Percentiles rank a stretch among this genome's conserved stretches.
These are phyloP conservation scores for Ulmus americana DNA, from an alignment of 331 rosid species.

Conservation along the genomic window DNA sequence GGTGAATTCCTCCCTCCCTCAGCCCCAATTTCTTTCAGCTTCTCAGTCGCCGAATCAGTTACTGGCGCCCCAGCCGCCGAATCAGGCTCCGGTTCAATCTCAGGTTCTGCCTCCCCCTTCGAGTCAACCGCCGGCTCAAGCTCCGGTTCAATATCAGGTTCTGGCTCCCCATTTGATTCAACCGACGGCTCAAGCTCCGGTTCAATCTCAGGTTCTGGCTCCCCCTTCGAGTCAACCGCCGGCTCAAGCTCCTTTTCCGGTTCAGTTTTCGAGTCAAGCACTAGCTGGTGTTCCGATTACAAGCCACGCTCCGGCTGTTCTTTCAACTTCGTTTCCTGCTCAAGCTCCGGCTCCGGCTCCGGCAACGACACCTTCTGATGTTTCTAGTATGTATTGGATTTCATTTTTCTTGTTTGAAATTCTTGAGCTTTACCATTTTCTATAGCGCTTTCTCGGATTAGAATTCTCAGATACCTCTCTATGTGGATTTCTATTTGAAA, in stretches of 20 bases:
- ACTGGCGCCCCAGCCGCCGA: too few relatives aligned
- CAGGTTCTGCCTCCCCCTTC: too few relatives aligned
- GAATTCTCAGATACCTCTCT: too few relatives aligned
- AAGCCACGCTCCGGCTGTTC: background rate
- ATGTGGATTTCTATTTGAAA: too few relatives aligned
- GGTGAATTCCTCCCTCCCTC: too few relatives aligned
- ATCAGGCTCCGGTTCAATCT: too few relatives aligned
- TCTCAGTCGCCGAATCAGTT: too few relatives aligned
- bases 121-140: too few relatives aligned
- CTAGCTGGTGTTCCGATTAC: background rate
- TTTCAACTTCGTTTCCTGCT: background rate
- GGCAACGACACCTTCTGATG: background rate
- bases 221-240: background rate
- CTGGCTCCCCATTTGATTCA: too few relatives aligned
- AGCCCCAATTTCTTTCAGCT: too few relatives aligned
- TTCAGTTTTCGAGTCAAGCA: too few relatives aligned
- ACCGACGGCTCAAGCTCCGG: background rate
- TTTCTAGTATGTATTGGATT: background rate
- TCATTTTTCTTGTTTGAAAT: background rate
- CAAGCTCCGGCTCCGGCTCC: background rate
- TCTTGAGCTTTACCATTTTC: background rate
- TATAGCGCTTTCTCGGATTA: background rate
- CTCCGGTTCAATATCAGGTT: too few relatives aligned
- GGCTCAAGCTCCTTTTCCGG: background rate
- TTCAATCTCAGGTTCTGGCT: background rate